Conservation (phyloP, 2,329 filamentous ascomycete species). For the Sporothrix humicola region DNA sequence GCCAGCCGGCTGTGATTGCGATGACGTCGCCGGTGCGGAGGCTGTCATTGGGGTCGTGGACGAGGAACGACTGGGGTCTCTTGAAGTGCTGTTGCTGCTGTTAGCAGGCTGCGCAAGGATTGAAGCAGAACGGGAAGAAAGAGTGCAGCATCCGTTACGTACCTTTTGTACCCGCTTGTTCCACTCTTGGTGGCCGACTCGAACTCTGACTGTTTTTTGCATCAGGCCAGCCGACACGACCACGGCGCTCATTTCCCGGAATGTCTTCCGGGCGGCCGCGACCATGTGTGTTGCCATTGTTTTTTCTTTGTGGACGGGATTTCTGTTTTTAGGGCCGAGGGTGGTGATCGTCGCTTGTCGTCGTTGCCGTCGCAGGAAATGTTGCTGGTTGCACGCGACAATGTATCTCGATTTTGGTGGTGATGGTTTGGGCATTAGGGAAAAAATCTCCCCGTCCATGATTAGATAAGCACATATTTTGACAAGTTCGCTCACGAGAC, state of each 20-base stretch:
- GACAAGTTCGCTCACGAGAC: no score
- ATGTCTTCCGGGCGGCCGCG: slow-evolving; percentile 51
- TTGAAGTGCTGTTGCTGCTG: slow-evolving; percentile 62
- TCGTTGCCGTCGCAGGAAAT: background rate
- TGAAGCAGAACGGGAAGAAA: no score
- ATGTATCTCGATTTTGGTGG: background rate
- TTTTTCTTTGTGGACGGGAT: background rate
- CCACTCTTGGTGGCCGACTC: slow-evolving; percentile 73
- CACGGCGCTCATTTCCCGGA: slow-evolving; percentile 66
- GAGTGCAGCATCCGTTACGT: slow-evolving; percentile 35
- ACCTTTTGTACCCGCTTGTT: slow-evolving; percentile 77
- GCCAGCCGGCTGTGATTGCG: slow-evolving; percentile 69
- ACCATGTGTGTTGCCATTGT: slow-evolving; percentile 48
- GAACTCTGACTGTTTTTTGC: slow-evolving; percentile 79
- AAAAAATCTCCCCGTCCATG: slow-evolving; percentile 20
- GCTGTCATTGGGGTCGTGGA: slow-evolving; percentile 78
- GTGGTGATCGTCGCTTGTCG: background rate
- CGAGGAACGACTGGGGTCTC: slow-evolving; percentile 67
- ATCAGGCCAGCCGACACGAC: slow-evolving; percentile 80
- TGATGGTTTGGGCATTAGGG: background rate
- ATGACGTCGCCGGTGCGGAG: slow-evolving; percentile 77
- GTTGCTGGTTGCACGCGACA: slow-evolving; percentile 16
- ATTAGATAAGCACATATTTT: slow-evolving; percentile 21
- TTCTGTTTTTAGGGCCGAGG: background rate
- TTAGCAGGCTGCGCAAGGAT: no score